Percentiles rank a stretch among this genome's conserved stretches.
phyloP scores from a whole-genome alignment of 176 grass and related monocot species.

The Eragrostis nindensis region DNA sequence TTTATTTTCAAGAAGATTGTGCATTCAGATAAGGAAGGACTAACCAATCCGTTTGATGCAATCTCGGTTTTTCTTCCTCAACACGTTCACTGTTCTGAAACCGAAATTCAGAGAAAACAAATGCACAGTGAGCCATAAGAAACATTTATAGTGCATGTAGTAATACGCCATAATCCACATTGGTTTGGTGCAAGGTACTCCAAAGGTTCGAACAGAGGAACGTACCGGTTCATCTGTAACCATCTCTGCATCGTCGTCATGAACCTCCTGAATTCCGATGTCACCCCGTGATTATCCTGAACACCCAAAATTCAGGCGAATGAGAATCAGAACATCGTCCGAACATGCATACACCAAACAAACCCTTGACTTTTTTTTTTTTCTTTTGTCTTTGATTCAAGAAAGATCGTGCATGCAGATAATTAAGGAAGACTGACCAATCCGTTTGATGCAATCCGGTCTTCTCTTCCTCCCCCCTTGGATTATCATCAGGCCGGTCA shows the following conservation, averaged over 20 bases:
- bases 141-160: not conserved
- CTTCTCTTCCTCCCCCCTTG: not conserved
- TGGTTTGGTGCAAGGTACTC: not conserved
- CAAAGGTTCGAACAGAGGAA: not conserved
- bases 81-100: not conserved
- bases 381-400: no score
- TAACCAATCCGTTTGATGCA: slow-evolving; percentile 31
- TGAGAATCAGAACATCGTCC: not conserved
- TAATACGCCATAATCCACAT: not conserved
- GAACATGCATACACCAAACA: not conserved
- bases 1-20: not conserved
- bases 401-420: not conserved
- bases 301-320: slow-evolving; percentile 8
- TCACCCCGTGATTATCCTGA: not conserved
- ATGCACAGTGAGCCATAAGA: not conserved
- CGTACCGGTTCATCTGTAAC: slow-evolving; percentile 8
- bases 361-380: not conserved
- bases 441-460: slow-evolving; percentile 5
- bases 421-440: slow-evolving; percentile 16
- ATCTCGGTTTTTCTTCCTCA: no score
- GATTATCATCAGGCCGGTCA: not conserved
- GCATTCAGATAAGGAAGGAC: not conserved
- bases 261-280: slow-evolving; percentile 24
- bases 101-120: not conserved
- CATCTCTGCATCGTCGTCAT: not conserved